Percentiles rank a stretch among this genome's conserved stretches.
Evolutionary conservation across 176 grass and related monocot species (phyloP).

Genomic region (Triticum dicoccoides): DNA sequence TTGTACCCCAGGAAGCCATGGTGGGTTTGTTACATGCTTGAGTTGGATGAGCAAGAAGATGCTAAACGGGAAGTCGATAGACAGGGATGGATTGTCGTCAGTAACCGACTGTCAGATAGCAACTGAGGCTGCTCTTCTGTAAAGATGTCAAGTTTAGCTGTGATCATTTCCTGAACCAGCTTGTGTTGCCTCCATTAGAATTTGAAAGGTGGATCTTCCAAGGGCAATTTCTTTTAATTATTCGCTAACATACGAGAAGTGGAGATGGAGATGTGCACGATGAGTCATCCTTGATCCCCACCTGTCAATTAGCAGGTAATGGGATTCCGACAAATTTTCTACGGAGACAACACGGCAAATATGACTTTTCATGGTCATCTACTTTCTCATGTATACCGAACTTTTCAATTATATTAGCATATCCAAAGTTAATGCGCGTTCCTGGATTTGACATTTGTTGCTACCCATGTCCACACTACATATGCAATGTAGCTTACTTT

Average conservation of each 20-base stretch:
- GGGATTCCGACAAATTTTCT: conserved; percentile 8
- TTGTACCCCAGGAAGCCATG: conserved; percentile 29
- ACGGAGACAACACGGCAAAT: background rate
- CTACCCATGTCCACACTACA: conserved; percentile 27
- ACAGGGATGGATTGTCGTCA: conserved; percentile 27
- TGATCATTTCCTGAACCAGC: conserved; percentile 31
- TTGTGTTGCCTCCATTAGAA: conserved; percentile 3
- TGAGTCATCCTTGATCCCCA: conserved; percentile 14
- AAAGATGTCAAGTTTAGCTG: conserved; percentile 13
- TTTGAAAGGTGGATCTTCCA: background rate
- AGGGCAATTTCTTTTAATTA: background rate
- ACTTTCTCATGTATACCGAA: background rate
- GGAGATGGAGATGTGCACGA: conserved; percentile 30
- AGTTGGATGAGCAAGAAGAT: conserved; percentile 38
- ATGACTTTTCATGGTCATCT: conserved; percentile 12
- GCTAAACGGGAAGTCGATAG: conserved; percentile 30
- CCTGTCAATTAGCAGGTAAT: conserved; percentile 22
- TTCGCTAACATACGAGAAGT: conserved; percentile 3
- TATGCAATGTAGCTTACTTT: conserved; percentile 17
- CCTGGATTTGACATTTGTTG: conserved; percentile 21
- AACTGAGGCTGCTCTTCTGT: conserved; percentile 30
- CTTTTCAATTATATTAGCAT: conserved; percentile 7
- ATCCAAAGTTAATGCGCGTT: background rate
- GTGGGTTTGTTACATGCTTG: conserved; percentile 43
- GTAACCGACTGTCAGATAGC: conserved; percentile 32